Conservation (phyloP, 1,284 basidiomycete species). For the Cryptococcus wingfieldii region DNA sequence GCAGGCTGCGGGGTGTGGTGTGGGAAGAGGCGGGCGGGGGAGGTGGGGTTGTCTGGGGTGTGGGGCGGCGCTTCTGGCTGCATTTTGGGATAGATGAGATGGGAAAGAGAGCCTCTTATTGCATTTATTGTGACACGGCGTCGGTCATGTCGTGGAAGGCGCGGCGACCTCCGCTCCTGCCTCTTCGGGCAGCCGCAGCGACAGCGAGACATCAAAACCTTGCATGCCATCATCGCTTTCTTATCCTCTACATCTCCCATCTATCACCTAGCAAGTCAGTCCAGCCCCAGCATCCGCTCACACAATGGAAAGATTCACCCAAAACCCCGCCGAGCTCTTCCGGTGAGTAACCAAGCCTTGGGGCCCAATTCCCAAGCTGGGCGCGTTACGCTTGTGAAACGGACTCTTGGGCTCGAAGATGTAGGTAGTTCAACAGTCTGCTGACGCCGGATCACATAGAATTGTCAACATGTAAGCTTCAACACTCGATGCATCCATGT, state of each 20-base stretch:
- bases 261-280: not conserved
- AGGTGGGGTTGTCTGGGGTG: too few relatives aligned
- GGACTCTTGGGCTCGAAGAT: not conserved
- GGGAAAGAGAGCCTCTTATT: too few relatives aligned
- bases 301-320: conserved; percentile 43
- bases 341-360: conserved; percentile 24
- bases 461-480: conserved; percentile 45
- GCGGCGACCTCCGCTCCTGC: too few relatives aligned
- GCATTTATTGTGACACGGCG: too few relatives aligned
- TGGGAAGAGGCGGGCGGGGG: too few relatives aligned
- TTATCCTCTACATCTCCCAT: not conserved
- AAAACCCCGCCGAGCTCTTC: conserved; percentile 47
- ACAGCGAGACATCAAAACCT: not conserved
- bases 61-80: too few relatives aligned
- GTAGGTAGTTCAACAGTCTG: not conserved
- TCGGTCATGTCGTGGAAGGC: too few relatives aligned
- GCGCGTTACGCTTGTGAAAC: not conserved
- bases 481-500: not conserved
- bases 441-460: conserved; percentile 13
- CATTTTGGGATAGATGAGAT: too few relatives aligned
- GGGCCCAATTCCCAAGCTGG: not conserved
- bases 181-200: too few relatives aligned
- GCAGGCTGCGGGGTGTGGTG: too few relatives aligned
- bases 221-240: not conserved
- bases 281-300: not conserved